Evolutionary conservation across 2,329 filamentous ascomycete species (phyloP), one percentile per base, ranked within the genome.

Genomic region (Fusarium mexicanum): DNA sequence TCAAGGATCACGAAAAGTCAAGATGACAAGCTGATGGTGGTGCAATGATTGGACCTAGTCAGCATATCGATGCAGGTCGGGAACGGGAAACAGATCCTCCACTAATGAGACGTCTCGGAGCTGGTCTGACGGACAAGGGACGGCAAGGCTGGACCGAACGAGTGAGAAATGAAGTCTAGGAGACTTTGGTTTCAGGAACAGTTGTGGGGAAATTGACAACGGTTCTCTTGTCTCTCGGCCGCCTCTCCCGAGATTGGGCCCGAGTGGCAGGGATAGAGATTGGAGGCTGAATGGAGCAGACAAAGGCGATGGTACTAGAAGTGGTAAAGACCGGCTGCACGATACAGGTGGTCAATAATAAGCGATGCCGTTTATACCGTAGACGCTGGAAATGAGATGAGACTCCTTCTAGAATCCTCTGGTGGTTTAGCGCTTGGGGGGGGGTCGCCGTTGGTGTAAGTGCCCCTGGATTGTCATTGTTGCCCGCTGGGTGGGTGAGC

Each of bases 111-210:
- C 57, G 35, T 35, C 51, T 24, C 20, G 47, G 46, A 68, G 47
- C 66, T 75, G 65, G 67, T 62, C 43, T 73, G 74, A 78, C 62
- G 69, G 66, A 46, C 76, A 64, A 48, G 71, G 77, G 65, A 70
- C 54, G 69, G 57, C 67, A 71, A 61, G 67, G 68, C 70, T 72
- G 63, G 61, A 75, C 69, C 70, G 64, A 67, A 75, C 66, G 60
- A 78, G 62, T 54, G 61, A 72, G 69, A 71, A 73, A 77, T 77
- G 68, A 78, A 70, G 65, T 60, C 59, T 47, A 64, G 64, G 55
- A 71, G 62, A 50, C 40, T 73, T 54, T 64, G 54, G 77, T 78
- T 78, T 78, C 77, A 78, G 74, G 62, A 71, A 73, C 71, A 72
- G 72, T 67, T 72, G 76, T 76, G 72, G 75, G 64, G 70, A 72